A percentile compares a stretch with the other conserved stretches of the same genome.
These are phyloP conservation scores for Pouteria glomerata DNA, from an alignment of 148 eudicot genomes.

Conservation along the genomic window DNA sequence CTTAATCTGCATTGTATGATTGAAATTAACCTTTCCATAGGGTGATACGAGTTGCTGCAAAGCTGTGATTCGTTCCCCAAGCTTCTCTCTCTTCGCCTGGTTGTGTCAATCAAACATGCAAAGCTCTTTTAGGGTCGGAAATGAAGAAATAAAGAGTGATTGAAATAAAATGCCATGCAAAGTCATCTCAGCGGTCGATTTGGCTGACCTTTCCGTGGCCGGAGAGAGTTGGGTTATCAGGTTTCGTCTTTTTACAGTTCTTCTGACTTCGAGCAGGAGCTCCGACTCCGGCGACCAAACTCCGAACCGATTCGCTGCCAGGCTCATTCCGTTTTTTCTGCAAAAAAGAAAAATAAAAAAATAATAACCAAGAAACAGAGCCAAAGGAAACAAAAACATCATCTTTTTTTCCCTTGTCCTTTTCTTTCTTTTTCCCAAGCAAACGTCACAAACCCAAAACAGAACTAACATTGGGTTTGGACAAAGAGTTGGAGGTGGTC, in stretches of 20 bases:
- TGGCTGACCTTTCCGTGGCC: conserved; percentile 36
- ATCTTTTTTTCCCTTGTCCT: conserved; percentile 1
- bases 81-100: conserved; percentile 42
- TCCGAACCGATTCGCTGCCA: conserved; percentile 4
- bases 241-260: conserved; percentile 22
- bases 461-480: conserved; percentile 14
- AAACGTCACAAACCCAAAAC: conserved; percentile 6
- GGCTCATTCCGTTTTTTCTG: conserved; percentile 32
- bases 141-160: background rate
- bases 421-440: conserved; percentile 1
- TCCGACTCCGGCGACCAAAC: conserved; percentile 2
- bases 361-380: background rate
- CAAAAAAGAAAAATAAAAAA: conserved; percentile 1
- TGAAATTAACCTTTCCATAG: conserved; percentile 46
- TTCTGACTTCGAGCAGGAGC: conserved; percentile 19
- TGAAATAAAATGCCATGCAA: background rate
- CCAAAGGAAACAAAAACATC: background rate
- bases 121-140: background rate
- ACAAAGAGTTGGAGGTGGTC: conserved; percentile 3
- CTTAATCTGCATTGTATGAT: too few relatives aligned
- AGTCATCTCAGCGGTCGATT: background rate
- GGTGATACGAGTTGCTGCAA: conserved; percentile 59
- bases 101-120: background rate
- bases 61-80: conserved; percentile 52
- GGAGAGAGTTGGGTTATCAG: conserved; percentile 15